Base-by-base conservation (phyloP, 805 yeast species). In the Sugiyamaella qingdaonensis region DNA sequence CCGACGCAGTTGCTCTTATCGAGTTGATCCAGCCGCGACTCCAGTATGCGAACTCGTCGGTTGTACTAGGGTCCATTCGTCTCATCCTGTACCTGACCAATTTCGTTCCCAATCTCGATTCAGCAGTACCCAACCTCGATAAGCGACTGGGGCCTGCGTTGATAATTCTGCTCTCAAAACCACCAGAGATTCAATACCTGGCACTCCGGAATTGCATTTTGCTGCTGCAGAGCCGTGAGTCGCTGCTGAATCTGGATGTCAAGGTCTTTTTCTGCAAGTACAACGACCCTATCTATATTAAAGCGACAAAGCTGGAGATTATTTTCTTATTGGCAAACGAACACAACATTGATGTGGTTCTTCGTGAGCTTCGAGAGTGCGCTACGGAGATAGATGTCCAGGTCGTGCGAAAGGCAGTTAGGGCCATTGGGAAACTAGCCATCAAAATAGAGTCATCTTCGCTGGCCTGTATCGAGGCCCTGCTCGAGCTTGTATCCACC, bases 361-460 rank as follows among this genome's bases (percentile, higher is more conserved):
- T 91, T 45, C 71, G 80, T 14, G 98, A 91, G 65, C 68, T 91
- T 49, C 85, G 82, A 57, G 96, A 86, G 61, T 91, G 91, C 67
- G 95, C 95, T 3, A 80, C 89, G 0, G 96, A 88, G 62, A 83
- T 88, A 11, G 97, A 91, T 67, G 78, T 84, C 21, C 85, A 86
- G 54, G 88, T 90, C 85, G 88, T 91, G 1, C 74, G 95, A 52
- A 87, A 89, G 62, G 90, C 97, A 0, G 82, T 92, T 2, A 72
- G 95, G 54, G 96, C 96, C 0, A 82, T 92, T 56, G 97, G 97
- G 1, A 88, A 90, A 63, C 72, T 92, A 18, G 95, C 97, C 0
- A 82, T 90, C 27, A 88, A 88, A 63, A 69, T 89, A 13, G 82
- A 81, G 24, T 67, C 67, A 8, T 81, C 87, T 0, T 83, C 91